A percentile compares a stretch with the other conserved stretches of the same genome.
These are phyloP conservation scores for Coemansia asiatica DNA, from an alignment of 192 early-diverging fungal species.

Conservation along the genomic window DNA sequence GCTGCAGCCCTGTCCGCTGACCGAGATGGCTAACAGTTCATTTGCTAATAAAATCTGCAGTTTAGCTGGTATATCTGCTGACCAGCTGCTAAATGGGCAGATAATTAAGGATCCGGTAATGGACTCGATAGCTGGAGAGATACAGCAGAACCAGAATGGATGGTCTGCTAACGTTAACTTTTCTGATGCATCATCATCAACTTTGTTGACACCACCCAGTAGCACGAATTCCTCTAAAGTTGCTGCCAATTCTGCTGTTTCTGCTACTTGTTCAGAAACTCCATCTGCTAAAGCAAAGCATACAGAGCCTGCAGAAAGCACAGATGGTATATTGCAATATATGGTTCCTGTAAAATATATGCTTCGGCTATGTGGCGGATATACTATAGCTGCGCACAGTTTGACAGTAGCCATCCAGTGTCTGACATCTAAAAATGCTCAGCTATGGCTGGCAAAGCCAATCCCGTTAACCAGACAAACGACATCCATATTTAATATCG, in stretches of 20 bases:
- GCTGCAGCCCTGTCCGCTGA: neutral
- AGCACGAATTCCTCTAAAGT: neutral
- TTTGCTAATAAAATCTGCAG: neutral
- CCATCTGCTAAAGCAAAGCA: neutral
- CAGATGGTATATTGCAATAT: neutral
- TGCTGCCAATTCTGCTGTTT: neutral
- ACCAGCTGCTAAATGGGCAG: neutral
- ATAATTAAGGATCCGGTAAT: no score
- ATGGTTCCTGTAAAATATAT: slow-evolving; percentile 30
- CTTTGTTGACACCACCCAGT: slow-evolving; percentile 14
- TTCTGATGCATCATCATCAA: no score
- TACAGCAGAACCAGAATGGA: no score
- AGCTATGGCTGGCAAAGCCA: slow-evolving; percentile 35
- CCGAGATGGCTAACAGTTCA: neutral
- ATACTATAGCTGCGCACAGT: slow-evolving; percentile 4
- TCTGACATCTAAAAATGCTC: slow-evolving; percentile 14
- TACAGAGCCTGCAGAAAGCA: neutral
- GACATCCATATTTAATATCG: neutral
- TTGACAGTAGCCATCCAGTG: slow-evolving; percentile 28
- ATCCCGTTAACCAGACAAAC: slow-evolving; percentile 10
- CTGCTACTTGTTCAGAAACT: neutral
- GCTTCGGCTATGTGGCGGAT: slow-evolving; percentile 30
- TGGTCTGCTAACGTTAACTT: no score
- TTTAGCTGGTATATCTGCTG: neutral
- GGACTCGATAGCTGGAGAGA: no score